Evolutionary conservation across 164 flowering plant species (phyloP), one percentile per base, ranked within the genome.

Genomic region (Pachysandra terminalis): DNA sequence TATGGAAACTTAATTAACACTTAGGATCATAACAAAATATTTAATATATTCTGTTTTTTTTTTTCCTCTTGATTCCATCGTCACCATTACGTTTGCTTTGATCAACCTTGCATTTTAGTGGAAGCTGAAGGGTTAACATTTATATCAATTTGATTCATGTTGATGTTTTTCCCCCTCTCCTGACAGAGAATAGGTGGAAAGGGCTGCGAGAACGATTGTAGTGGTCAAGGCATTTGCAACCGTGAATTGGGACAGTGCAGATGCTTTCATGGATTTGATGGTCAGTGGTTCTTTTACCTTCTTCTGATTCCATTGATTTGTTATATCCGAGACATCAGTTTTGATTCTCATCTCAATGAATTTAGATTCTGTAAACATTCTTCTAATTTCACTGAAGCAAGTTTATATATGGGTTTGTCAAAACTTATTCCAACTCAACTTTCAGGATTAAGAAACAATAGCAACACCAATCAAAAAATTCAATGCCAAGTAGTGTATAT

Each of bases 181-280:
- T 74, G 23, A 49, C 86, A 95, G 97, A 74, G 68, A 71, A 82
- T 95, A n/a, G 81, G 94, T 72, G 90, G 92, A 62, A 81, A 72
- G 72, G 74, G 69, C 69, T 95, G 98, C 85, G 81, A 78, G 76
- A 81, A 84, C 67, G 82, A 87, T 59, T 95, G 99, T 68, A 87
- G 87, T 74, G 90, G 91, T 78, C 96, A 85, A 77, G 99, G 99
- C 32, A 79, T 92, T 75, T 95, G 99, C 69, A 95, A 95, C 72
- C 80, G 66, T 67, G 96, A 90, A 77, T 77, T 90, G 68, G 97
- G 97, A 68, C 82, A 85, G 68, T 95, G 99, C 77, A 84, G 91
- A 23, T 95, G 99, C 77, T 95, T 92, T 81, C 99, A 90, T 81
- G 99, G 99, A 69, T 95, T 64, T 69, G 65, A 68, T 54, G 99